Base-by-base conservation (phyloP, 1,139 yeast genomes). In the Scheffersomyces insectosa region DNA sequence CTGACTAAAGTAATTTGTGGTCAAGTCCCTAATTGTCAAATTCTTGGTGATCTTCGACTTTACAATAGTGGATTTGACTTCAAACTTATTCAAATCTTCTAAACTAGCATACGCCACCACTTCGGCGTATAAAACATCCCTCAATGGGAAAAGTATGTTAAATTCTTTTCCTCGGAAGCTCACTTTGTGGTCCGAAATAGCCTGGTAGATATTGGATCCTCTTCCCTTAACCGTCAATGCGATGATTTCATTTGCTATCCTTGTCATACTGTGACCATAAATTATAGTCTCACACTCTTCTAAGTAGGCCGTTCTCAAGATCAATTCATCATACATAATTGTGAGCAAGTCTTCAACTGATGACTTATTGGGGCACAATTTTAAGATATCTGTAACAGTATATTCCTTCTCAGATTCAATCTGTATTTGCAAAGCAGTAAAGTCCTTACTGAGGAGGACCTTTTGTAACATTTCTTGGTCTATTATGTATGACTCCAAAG, bases 151-250 rank as follows among this genome's bases (percentile, higher is more conserved):
- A 6, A 84, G 57, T 12, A 79, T 66, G 33, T 72, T 72, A 34
- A 82, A 55, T 12, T 56, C 62, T 11, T 57, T 57, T 36, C 57
- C 68, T 2, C 62, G 48, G 31, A 55, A 60, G 2, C 52, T 63
- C 1, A 63, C 59, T 0, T 54, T 50, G 14, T 72, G 76, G 52
- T 81, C 81, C n/a, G 81, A 68, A 34, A 85, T 62, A 11, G 71
- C 63, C 11, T 65, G 59, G 35, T 88, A 78, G 8, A 91, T 76
- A 28, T 75, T 76, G 2, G 85, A 73, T 0, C 98, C 98, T 48
- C 97, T 77, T 7, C 99, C 99, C 55, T 86, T 88, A n/a, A 91
- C 91, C 0, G 96, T 85, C 44, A 86, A 68, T 0, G 96, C 77
- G 28, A 93, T 72, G 20, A 88, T 82, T 45, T 83, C 83, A 53